Conservation (phyloP, 2,329 filamentous ascomycete genomes). For the Cladorrhinum sp. region DNA sequence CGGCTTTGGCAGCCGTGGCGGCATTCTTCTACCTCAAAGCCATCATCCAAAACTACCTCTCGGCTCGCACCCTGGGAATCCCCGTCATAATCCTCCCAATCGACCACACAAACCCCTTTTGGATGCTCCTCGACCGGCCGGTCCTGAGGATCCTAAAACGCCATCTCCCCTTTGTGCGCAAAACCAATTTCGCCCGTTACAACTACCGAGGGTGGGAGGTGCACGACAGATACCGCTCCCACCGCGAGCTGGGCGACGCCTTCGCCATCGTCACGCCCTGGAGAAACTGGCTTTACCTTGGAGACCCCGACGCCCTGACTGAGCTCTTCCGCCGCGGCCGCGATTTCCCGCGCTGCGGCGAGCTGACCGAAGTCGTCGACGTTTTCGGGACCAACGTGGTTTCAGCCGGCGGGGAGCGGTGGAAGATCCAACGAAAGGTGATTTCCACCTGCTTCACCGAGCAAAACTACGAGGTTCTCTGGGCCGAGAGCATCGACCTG, state of each 20-base stretch:
- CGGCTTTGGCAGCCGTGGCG: no score
- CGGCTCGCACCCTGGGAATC: conserved; percentile 30
- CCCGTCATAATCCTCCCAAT: conserved; percentile 34
- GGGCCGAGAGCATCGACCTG: conserved; percentile 27
- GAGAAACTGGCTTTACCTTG: conserved; percentile 21
- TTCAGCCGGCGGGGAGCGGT: conserved; percentile 19
- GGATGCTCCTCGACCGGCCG: conserved; percentile 29
- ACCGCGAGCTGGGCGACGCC: conserved; percentile 21
- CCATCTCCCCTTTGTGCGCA: conserved; percentile 25
- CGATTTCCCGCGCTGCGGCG: conserved; percentile 17
- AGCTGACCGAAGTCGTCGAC: conserved; percentile 20
- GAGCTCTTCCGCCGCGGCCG: conserved; percentile 10
- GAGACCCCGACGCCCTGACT: conserved; percentile 17
- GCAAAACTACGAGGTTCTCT: conserved; percentile 30
- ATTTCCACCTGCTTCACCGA: conserved; percentile 31
- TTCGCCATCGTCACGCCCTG: conserved; percentile 18
- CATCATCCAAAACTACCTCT: conserved; percentile 16
- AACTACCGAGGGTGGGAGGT: conserved; percentile 33
- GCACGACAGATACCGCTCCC: conserved; percentile 25
- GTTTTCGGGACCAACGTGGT: conserved; percentile 25
- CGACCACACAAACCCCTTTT: conserved; percentile 32
- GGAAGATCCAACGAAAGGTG: conserved; percentile 29
- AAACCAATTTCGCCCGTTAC: conserved; percentile 33
- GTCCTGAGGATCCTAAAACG: conserved; percentile 24
- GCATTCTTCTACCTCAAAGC: neutral